These are phyloP conservation scores for Chaetomium cochliodes DNA, from an alignment of 495 filamentous ascomycete genomes.

Conservation along the genomic window DNA sequence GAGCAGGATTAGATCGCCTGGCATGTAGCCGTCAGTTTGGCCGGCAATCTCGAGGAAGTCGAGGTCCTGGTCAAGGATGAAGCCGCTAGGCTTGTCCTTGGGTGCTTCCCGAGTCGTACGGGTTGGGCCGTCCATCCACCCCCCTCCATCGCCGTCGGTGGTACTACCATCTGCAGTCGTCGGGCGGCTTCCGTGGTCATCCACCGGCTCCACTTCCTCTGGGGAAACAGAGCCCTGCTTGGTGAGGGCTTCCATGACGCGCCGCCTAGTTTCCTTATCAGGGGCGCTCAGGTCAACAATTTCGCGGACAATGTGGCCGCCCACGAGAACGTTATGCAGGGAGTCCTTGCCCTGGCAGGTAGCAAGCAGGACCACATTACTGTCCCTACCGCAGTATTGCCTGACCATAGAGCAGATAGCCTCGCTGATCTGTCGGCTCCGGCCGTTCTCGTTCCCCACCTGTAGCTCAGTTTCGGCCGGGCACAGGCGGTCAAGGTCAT, in stretches of 20 bases:
- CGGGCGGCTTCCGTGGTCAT: slow-evolving; percentile 50
- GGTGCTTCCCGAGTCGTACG: slow-evolving; percentile 26
- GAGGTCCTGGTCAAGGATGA: slow-evolving; percentile 67
- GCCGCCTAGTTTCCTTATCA: slow-evolving; percentile 83
- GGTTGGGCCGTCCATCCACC: slow-evolving; percentile 67
- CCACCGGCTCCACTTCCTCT: slow-evolving; percentile 39
- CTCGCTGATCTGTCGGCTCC: slow-evolving; percentile 90
- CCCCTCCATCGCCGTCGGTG: slow-evolving; percentile 53
- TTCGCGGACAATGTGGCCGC: slow-evolving; percentile 77
- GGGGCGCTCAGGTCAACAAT: slow-evolving; percentile 84
- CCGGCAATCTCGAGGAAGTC: slow-evolving; percentile 92
- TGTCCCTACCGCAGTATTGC: slow-evolving; percentile 71
- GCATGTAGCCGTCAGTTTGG: slow-evolving; percentile 96
- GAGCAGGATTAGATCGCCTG: slow-evolving; percentile 83
- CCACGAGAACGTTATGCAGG: slow-evolving; percentile 74
- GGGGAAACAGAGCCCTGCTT: slow-evolving; percentile 46
- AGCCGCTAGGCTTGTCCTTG: slow-evolving; percentile 53
- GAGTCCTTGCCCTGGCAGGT: slow-evolving; percentile 91
- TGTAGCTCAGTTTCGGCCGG: slow-evolving; percentile 89
- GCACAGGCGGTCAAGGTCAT: slow-evolving; percentile 90
- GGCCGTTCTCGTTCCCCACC: slow-evolving; percentile 85
- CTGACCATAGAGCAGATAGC: slow-evolving; percentile 76
- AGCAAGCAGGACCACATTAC: slow-evolving; percentile 80
- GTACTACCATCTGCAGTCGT: slow-evolving; percentile 52
- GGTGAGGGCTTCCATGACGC: slow-evolving; percentile 72